Evolutionary conservation across 768 basidiomycete genomes (phyloP).

Genomic region (Pleurotus citrinopileatus): DNA sequence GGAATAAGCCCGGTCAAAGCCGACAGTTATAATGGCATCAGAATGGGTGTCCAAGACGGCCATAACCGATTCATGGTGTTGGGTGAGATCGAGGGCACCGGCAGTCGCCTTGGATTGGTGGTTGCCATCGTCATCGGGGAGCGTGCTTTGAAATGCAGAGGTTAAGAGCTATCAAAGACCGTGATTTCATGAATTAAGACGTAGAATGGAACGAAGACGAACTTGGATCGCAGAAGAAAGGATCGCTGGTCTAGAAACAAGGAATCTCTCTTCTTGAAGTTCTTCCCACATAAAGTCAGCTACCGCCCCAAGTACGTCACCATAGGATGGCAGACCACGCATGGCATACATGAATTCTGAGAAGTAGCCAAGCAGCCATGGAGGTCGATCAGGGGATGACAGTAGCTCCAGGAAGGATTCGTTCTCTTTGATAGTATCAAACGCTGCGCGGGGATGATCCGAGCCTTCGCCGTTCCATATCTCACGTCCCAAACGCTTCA

Average conservation of each 20-base stretch:
- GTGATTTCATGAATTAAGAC: slow-evolving; percentile 4
- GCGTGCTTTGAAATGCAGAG: slow-evolving; percentile 23
- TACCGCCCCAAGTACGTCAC: slow-evolving; percentile 71
- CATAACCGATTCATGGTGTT: slow-evolving; percentile 20
- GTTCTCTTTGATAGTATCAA: slow-evolving; percentile 86
- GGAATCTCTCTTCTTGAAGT: slow-evolving; percentile 74
- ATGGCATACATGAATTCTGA: slow-evolving; percentile 59
- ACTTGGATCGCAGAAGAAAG: slow-evolving; percentile 65
- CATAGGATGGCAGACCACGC: slow-evolving; percentile 43
- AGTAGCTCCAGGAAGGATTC: slow-evolving; percentile 47
- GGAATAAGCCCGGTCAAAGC: slow-evolving; percentile 31
- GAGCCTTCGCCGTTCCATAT: slow-evolving; percentile 72
- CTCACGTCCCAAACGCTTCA: slow-evolving; percentile 49
- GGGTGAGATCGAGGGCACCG: slow-evolving; percentile 13
- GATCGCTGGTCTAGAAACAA: slow-evolving; percentile 52
- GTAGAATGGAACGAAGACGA: neutral
- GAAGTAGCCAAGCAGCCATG: slow-evolving; percentile 65
- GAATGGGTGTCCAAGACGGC: slow-evolving; percentile 39
- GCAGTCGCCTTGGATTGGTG: neutral
- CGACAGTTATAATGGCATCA: slow-evolving; percentile 32
- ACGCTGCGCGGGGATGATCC: slow-evolving; percentile 74
- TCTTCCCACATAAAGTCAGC: slow-evolving; percentile 77
- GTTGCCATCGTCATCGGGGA: slow-evolving; percentile 13
- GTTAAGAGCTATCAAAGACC: slow-evolving; percentile 27
- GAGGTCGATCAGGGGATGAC: slow-evolving; percentile 29